These are phyloP conservation scores for Eragrostis curvula DNA, from an alignment of 176 grass and related monocot species.

Conservation along the genomic window DNA sequence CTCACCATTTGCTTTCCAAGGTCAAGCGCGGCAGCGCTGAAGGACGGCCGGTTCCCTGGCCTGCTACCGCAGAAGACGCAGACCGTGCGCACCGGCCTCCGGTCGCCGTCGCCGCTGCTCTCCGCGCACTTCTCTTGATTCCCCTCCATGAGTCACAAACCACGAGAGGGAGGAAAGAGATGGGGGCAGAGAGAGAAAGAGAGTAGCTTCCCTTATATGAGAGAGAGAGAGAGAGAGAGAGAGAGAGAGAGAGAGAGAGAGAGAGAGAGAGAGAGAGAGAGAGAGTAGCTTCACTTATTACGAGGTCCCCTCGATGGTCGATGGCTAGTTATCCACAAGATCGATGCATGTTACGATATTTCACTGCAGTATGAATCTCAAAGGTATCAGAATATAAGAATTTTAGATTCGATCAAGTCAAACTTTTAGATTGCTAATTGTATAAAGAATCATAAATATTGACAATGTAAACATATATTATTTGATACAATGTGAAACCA, in stretches of 20 bases:
- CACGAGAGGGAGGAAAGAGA: not conserved
- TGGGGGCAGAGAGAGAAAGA: not conserved
- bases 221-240: not conserved
- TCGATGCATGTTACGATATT: not conserved
- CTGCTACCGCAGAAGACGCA: constrained; percentile 96
- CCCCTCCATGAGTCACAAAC: constrained; percentile 46
- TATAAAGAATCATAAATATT: too few species aligned
- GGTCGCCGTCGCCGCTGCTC: constrained; percentile 14
- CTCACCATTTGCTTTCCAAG: constrained; percentile 83
- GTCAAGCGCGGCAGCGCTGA: constrained; percentile 81
- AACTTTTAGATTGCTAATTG: too few species aligned
- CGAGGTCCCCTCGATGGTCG: not conserved
- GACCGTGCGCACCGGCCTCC: constrained; percentile 48
- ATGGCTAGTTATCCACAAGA: not conserved
- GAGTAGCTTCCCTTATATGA: not conserved
- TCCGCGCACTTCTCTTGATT: constrained; percentile 29
- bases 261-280: not conserved
- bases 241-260: not conserved
- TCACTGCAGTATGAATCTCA: too few species aligned
- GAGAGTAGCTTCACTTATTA: not conserved
- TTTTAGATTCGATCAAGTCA: too few species aligned
- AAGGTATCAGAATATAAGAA: too few species aligned
- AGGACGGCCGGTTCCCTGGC: constrained; percentile 70
- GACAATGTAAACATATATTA: too few species aligned
- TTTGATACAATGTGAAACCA: too few species aligned